Percentiles rank a stretch among this genome's conserved stretches.
These are phyloP conservation scores for Quercus gilva DNA, from an alignment of 306 rosid species.

Conservation along the genomic window DNA sequence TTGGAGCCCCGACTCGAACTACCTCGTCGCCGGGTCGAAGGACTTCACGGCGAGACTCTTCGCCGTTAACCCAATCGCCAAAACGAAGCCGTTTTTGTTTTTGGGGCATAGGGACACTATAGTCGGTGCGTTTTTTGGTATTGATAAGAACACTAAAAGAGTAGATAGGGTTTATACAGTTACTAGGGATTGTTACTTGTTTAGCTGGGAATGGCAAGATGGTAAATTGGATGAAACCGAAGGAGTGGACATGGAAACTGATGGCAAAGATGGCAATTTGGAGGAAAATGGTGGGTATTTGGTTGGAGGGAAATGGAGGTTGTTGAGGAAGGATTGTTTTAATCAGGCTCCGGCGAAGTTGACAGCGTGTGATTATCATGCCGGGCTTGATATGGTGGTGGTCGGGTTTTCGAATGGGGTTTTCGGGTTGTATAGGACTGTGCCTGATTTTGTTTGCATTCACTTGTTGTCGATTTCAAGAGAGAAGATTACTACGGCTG, in stretches of 20 bases:
- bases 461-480: slow-evolving; percentile 76
- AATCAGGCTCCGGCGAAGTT: slow-evolving; percentile 55
- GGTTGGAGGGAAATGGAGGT: slow-evolving; percentile 65
- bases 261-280: slow-evolving; percentile 25
- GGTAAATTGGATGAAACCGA: slow-evolving; percentile 35
- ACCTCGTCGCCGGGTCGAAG: slow-evolving; percentile 73
- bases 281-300: slow-evolving; percentile 51
- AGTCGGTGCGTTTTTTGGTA: slow-evolving; percentile 67
- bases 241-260: slow-evolving; percentile 37
- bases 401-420: slow-evolving; percentile 86
- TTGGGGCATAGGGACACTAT: slow-evolving; percentile 86
- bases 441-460: slow-evolving; percentile 94
- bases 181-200: slow-evolving; percentile 62
- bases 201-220: slow-evolving; percentile 59
- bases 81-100: slow-evolving; percentile 56
- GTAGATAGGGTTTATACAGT: slow-evolving; percentile 66
- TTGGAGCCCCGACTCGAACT: slow-evolving; percentile 78
- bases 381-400: slow-evolving; percentile 73
- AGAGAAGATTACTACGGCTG: slow-evolving; percentile 74
- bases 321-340: slow-evolving; percentile 73
- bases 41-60: slow-evolving; percentile 75
- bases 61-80: slow-evolving; percentile 38
- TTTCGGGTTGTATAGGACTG: slow-evolving; percentile 85
- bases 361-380: slow-evolving; percentile 79
- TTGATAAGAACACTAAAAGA: slow-evolving; percentile 54